Conservation (phyloP, 371 early-diverging fungal genomes). For the Mucor sp. region DNA sequence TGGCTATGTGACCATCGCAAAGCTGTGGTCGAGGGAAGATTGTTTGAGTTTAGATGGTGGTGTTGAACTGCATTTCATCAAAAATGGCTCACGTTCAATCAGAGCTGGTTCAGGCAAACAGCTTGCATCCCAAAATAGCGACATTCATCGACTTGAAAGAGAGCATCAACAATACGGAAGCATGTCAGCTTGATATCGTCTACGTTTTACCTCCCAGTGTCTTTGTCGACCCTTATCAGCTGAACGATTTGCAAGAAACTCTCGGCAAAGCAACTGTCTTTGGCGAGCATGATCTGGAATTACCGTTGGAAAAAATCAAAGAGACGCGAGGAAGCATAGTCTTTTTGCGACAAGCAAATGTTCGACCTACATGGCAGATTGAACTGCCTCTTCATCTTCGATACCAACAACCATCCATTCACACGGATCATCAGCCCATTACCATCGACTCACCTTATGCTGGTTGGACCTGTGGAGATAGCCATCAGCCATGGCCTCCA, state of each 20-base stretch:
- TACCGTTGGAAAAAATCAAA: slow-evolving; percentile 44
- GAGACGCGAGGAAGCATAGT: slow-evolving; percentile 43
- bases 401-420: slow-evolving; percentile 43
- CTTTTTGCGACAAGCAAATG: slow-evolving; percentile 26
- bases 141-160: slow-evolving; percentile 16
- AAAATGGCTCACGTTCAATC: slow-evolving; percentile 17
- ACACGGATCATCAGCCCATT: slow-evolving; percentile 25
- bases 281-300: slow-evolving; percentile 50
- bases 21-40: neutral
- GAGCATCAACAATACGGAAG: neutral
- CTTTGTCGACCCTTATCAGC: slow-evolving; percentile 52
- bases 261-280: slow-evolving; percentile 28
- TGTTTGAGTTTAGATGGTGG: neutral
- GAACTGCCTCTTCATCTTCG: slow-evolving; percentile 50
- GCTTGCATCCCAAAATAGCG: slow-evolving; percentile 45
- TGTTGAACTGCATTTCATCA: neutral
- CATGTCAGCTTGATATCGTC: slow-evolving; percentile 38
- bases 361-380: neutral
- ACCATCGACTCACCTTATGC: slow-evolving; percentile 30
- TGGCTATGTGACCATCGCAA: neutral
- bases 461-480: slow-evolving; percentile 44
- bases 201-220: slow-evolving; percentile 47
- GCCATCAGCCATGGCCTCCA: slow-evolving; percentile 10
- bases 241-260: slow-evolving; percentile 15
- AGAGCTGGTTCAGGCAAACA: slow-evolving; percentile 16